Evolutionary conservation across 2,329 filamentous ascomycete genomes (phyloP).

Genomic region (Colletotrichum brevisporum): DNA sequence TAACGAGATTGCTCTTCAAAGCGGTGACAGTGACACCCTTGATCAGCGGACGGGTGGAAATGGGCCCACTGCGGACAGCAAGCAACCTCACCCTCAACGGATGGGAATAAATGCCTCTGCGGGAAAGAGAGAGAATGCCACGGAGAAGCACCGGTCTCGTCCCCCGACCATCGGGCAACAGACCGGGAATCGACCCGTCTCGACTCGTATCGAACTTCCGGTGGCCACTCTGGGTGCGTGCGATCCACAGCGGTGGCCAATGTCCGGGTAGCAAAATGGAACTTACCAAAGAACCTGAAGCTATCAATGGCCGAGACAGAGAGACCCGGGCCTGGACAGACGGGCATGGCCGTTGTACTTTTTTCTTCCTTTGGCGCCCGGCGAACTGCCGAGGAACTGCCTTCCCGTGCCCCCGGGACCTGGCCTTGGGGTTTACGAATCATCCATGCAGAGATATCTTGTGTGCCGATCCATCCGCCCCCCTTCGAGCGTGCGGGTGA

Average conservation of each 20-base stretch:
- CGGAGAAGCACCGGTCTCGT: not conserved
- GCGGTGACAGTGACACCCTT: not conserved
- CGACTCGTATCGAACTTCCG: not conserved
- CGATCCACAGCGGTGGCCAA: conserved; percentile 1
- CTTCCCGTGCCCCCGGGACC: not conserved
- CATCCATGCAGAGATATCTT: not conserved
- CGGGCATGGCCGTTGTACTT: not conserved
- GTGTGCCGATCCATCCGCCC: not conserved
- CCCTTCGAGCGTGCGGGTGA: not conserved
- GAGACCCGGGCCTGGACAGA: not conserved
- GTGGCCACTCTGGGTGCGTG: not conserved
- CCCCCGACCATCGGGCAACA: not conserved
- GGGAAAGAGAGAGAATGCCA: not conserved
- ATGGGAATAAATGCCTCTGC: not conserved
- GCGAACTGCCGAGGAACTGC: not conserved
- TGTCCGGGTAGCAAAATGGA: not conserved
- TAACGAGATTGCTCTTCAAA: not conserved
- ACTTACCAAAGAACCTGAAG: too few relatives aligned
- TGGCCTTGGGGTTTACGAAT: not conserved
- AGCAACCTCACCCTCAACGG: not conserved
- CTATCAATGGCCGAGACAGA: not conserved
- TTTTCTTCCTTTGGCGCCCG: not conserved
- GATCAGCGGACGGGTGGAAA: not conserved
- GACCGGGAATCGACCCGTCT: not conserved
- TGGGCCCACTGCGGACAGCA: not conserved